Evolutionary conservation across 2,329 filamentous ascomycete species (phyloP).

Genomic region (Zalaria obscura): DNA sequence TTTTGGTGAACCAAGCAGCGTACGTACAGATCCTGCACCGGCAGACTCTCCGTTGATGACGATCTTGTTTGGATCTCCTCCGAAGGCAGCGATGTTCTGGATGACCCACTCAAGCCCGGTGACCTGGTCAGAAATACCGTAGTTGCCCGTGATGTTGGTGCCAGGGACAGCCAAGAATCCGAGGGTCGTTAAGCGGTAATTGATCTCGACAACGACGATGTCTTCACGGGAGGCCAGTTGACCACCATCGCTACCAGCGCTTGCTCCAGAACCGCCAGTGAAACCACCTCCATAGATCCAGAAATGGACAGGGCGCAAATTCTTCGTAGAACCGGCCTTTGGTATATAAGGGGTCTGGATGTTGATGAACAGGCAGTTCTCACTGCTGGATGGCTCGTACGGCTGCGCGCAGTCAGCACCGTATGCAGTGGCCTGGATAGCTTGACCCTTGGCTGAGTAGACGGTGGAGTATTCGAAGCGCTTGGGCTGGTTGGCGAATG

Average conservation of each 20-base stretch:
- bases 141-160: constrained; percentile 41
- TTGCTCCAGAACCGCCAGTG: constrained; percentile 29
- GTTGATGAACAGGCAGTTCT: constrained; percentile 36
- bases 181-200: constrained; percentile 44
- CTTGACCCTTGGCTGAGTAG: constrained; percentile 31
- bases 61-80: constrained; percentile 31
- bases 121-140: constrained; percentile 37
- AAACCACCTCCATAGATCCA: constrained; percentile 45
- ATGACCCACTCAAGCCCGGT: constrained; percentile 34
- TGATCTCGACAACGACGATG: constrained; percentile 44
- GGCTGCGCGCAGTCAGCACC: constrained; percentile 30
- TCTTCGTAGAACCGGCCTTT: constrained; percentile 21
- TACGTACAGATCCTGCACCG: constrained; percentile 41
- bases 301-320: constrained; percentile 34
- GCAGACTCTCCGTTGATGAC: constrained; percentile 35
- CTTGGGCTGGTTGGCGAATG: constrained; percentile 26
- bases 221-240: constrained; percentile 45
- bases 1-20: constrained; percentile 37
- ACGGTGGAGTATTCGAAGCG: constrained; percentile 33
- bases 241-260: constrained; percentile 32
- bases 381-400: constrained; percentile 14
- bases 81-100: constrained; percentile 31
- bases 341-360: constrained; percentile 33
- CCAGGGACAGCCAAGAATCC: constrained; percentile 45
- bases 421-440: constrained; percentile 31